Conservation (phyloP, 75 land plant species). For the Selaginella tamariscina region DNA sequence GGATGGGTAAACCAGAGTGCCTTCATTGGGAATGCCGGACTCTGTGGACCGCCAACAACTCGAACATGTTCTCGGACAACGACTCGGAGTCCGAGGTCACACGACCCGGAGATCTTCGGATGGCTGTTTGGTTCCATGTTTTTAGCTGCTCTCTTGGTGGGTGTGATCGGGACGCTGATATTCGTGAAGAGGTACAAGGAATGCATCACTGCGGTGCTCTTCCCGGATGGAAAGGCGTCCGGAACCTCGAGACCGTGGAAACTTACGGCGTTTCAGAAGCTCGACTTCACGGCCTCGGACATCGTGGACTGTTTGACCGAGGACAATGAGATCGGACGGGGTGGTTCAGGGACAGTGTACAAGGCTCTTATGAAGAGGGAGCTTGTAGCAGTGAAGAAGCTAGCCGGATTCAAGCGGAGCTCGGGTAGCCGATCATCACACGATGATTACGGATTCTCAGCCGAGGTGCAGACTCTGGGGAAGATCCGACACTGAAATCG, state of each 20-base stretch:
- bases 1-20: neutral
- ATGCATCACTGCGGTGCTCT: neutral
- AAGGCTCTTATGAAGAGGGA: constrained; percentile 52
- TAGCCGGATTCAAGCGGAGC: constrained; percentile 20
- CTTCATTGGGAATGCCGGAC: neutral
- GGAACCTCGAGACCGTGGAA: constrained; percentile 40
- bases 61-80: neutral
- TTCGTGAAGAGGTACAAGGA: neutral
- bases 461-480: constrained; percentile 4
- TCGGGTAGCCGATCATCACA: constrained; percentile 8
- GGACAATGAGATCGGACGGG: constrained; percentile 84
- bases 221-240: neutral
- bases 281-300: constrained; percentile 49
- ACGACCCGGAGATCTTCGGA: neutral
- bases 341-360: constrained; percentile 94
- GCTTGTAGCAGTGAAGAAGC: constrained; percentile 72
- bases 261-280: constrained; percentile 69
- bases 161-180: constrained; percentile 10
- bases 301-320: constrained; percentile 72
- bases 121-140: neutral
- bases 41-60: constrained; percentile 13
- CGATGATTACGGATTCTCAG: constrained; percentile 12
- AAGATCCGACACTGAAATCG: constrained; percentile 2
- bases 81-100: neutral
- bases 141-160: constrained; percentile 6